Conservation (phyloP, 257 asterid genomes). For the Solanum chiquidenum region DNA sequence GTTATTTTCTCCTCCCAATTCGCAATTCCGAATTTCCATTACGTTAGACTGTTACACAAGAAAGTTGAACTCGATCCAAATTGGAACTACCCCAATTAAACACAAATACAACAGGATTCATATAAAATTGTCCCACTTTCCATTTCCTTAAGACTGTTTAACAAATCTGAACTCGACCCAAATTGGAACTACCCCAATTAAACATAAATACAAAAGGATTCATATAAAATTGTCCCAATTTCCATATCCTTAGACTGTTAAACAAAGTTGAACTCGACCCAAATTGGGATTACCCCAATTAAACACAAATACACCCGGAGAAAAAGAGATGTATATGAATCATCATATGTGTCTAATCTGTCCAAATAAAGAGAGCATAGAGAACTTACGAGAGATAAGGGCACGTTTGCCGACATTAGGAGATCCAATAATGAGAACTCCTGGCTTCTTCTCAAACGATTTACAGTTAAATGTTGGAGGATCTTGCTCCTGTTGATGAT, state of each 20-base stretch:
- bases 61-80: background rate
- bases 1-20: background rate
- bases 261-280: background rate
- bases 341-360: background rate
- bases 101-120: background rate
- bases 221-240: background rate
- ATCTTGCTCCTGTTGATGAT: background rate
- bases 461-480: conserved; percentile 27
- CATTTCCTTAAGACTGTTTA: background rate
- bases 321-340: background rate
- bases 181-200: background rate
- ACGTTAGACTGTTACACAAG: background rate
- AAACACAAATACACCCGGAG: background rate
- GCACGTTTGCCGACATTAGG: conserved; percentile 86
- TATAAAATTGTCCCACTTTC: background rate
- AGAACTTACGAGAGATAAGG: conserved; percentile 62
- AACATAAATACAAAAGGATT: background rate
- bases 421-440: conserved; percentile 61
- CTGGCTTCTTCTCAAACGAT: conserved; percentile 61
- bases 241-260: background rate
- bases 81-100: background rate
- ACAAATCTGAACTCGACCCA: background rate
- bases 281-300: background rate
- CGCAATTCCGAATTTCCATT: background rate
- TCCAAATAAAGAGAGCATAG: background rate